These are phyloP conservation scores for Fusarium mexicanum DNA, from an alignment of 2,329 filamentous ascomycete genomes.

Conservation along the genomic window DNA sequence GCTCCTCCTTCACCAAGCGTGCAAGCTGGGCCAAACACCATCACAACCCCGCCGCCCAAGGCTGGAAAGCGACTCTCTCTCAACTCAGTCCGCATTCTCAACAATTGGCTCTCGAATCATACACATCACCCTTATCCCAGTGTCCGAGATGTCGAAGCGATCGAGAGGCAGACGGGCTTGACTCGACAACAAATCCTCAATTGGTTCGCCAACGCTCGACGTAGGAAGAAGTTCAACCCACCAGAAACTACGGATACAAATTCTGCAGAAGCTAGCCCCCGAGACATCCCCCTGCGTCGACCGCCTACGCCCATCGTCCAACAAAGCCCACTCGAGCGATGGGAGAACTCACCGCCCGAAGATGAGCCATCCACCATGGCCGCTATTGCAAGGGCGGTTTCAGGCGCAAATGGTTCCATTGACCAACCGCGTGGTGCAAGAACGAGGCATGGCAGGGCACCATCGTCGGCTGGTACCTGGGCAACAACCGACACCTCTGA, in stretches of 20 bases:
- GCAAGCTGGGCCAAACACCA: too few relatives aligned
- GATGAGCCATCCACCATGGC: constrained; percentile 45
- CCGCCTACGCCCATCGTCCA: constrained; percentile 59
- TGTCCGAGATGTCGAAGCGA: constrained; percentile 79
- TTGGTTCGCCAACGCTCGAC: constrained; percentile 87
- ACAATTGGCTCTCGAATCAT: constrained; percentile 76
- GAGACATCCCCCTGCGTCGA: background rate
- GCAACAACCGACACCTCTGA: background rate
- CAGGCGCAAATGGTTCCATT: background rate
- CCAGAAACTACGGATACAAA: background rate
- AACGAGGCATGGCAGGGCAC: background rate
- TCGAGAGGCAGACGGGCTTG: constrained; percentile 78
- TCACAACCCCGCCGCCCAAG: background rate
- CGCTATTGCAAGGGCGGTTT: constrained; percentile 43
- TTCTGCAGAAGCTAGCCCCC: background rate
- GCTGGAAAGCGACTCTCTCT: constrained; percentile 28
- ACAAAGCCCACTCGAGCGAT: constrained; percentile 46
- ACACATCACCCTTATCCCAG: constrained; percentile 82
- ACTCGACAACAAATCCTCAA: constrained; percentile 83
- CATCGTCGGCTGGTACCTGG: constrained; percentile 29
- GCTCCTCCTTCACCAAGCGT: too few relatives aligned
- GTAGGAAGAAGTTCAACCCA: constrained; percentile 69
- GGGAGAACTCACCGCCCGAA: constrained; percentile 47
- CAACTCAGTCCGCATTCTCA: constrained; percentile 24
- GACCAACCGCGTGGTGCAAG: accelerated